Conservation (phyloP, 352 stramenopile genomes). For the Globisporangium radiosum region DNA sequence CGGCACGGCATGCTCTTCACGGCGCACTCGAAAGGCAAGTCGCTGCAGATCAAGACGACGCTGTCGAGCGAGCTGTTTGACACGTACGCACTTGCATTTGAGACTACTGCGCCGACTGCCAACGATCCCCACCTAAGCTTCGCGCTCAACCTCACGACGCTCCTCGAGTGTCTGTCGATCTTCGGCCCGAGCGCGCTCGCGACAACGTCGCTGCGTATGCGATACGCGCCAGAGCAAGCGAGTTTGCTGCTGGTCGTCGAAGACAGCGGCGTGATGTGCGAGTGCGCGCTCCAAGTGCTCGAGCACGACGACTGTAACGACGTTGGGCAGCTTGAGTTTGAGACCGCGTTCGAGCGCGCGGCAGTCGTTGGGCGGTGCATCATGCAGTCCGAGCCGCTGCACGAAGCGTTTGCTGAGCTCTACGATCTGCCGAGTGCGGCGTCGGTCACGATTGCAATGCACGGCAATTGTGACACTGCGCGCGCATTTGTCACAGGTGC, state of each 20-base stretch:
- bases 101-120: not conserved
- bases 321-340: slow-evolving; percentile 63
- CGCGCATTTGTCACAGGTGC: not conserved
- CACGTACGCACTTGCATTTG: slow-evolving; percentile 36
- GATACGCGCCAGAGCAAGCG: slow-evolving; percentile 54
- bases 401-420: slow-evolving; percentile 76
- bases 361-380: slow-evolving; percentile 72
- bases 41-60: slow-evolving; percentile 83
- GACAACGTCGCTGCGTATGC: slow-evolving; percentile 73
- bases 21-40: slow-evolving; percentile 77
- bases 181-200: slow-evolving; percentile 56
- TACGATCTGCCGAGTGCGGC: slow-evolving; percentile 81
- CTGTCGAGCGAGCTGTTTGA: slow-evolving; percentile 74
- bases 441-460: slow-evolving; percentile 72
- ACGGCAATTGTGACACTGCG: slow-evolving; percentile 6
- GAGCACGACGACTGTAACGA: slow-evolving; percentile 78
- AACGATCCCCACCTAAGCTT: slow-evolving; percentile 38
- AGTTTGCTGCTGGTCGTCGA: slow-evolving; percentile 69
- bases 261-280: slow-evolving; percentile 78
- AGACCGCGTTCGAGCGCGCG: slow-evolving; percentile 71
- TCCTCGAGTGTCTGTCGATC: slow-evolving; percentile 79
- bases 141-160: slow-evolving; percentile 55
- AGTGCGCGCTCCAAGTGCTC: slow-evolving; percentile 77
- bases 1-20: slow-evolving; percentile 60
- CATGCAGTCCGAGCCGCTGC: slow-evolving; percentile 74